These are phyloP conservation scores for Paramecium biaurelia DNA, from an alignment of 73 alveolate genomes.

Conservation along the genomic window DNA sequence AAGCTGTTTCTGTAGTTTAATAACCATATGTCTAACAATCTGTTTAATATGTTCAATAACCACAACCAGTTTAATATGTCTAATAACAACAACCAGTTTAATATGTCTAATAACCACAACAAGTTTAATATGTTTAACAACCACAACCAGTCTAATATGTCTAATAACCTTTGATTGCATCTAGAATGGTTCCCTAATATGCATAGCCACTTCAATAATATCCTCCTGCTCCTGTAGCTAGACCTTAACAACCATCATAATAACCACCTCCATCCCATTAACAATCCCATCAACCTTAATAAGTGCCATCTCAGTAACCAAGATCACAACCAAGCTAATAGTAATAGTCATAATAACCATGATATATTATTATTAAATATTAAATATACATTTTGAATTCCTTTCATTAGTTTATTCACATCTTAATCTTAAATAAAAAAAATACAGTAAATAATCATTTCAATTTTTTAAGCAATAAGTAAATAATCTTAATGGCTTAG, in stretches of 20 bases:
- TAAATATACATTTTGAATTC: neutral
- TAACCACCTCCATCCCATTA: neutral
- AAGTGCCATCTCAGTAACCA: neutral
- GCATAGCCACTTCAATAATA: neutral
- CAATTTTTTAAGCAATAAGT: neutral
- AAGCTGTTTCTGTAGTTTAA: neutral
- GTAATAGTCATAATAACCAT: neutral
- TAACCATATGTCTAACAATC: neutral
- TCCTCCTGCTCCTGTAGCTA: neutral
- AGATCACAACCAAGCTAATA: neutral
- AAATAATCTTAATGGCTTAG: neutral
- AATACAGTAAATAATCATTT: neutral
- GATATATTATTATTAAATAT: neutral
- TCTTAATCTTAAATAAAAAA: neutral
- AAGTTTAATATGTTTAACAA: conserved; percentile 25
- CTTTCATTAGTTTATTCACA: neutral
- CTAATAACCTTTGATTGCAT: conserved; percentile 38
- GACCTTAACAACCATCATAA: neutral
- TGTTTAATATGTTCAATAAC: neutral
- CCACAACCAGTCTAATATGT: conserved; percentile 39
- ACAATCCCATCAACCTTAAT: neutral
- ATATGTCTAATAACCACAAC: neutral
- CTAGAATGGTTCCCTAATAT: conserved; percentile 43
- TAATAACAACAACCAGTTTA: conserved; percentile 29
- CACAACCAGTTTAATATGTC: conserved; percentile 21